Base-by-base conservation (phyloP, 2,329 filamentous ascomycete genomes). In the Beauveria varroae region DNA sequence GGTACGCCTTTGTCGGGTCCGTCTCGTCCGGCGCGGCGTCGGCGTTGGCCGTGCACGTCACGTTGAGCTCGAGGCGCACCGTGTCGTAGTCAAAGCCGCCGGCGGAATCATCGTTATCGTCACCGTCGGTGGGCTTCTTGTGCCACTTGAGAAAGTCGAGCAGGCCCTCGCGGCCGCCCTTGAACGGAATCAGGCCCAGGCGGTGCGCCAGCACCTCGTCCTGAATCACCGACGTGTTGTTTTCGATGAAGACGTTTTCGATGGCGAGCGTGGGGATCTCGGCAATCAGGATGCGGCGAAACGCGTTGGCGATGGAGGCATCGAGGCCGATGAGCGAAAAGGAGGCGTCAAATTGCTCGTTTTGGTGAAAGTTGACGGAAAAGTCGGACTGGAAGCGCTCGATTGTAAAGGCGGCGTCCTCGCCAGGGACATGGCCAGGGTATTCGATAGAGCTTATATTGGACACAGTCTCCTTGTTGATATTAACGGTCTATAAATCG, bases 151-250 rank as follows among this genome's bases (percentile, higher is more conserved):
- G 81, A 79, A 87, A 93, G 68, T 88, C 85, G 62, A 79, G 79
- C 60, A 99, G 80, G 57, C 90, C 93, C 60, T 89, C 82, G 65
- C 87, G 85, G 64, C 86, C 85, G 66, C 91, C 95, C 66, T 87
- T 89, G 67, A 99, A 87, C 20, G 96, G 95, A 60, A 99, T 89
- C 51, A 99, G 85, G 63, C 95, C 95, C 37, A 99, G 81, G 50
- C 95, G 85, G 73, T 95, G 90, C 18, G 93, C 88, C 57, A 99
- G 86, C 5, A 99, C 93, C 79, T 99, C 95, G 72, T 99, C 95
- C 74, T 98, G 93, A 70, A 99, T 95, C 41, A 99, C 92, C 5
- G 91, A 96, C 56, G 93, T 98, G 80, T 99, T 99, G 80, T 97
- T 96, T 73, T 91, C 85, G 65, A 98, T 87, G 77, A 89, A 99